phyloP scores from a whole-genome alignment of 306 rosid species.

The Hippophae tibetana region DNA sequence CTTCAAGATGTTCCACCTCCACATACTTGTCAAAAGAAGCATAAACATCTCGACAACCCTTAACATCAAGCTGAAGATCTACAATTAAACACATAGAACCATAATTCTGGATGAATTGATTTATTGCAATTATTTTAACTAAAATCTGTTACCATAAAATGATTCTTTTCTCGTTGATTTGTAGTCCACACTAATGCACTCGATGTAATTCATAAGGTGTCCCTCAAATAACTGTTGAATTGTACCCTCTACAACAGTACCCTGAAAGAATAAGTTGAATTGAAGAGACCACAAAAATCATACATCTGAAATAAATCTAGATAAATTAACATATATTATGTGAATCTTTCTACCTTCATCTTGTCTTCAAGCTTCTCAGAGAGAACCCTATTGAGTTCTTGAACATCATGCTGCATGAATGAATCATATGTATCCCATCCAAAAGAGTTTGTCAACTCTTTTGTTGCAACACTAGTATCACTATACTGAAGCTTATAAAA shows the following conservation, averaged over 20 bases:
- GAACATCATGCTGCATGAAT: constrained; percentile 25
- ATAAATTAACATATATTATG: neutral
- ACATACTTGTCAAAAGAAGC: constrained; percentile 77
- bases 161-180: constrained; percentile 98
- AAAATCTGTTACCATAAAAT: constrained; percentile 61
- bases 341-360: constrained; percentile 16
- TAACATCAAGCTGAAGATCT: constrained; percentile 99
- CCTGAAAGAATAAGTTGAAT: constrained; percentile 34
- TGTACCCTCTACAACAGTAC: constrained; percentile 41
- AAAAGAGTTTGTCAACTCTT: constrained; percentile 22
- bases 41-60: constrained; percentile 49
- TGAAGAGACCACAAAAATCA: neutral
- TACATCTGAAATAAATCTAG: neutral
- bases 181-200: constrained; percentile 95
- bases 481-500: constrained; percentile 25
- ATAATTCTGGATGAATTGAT: constrained; percentile 3
- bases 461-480: constrained; percentile 27
- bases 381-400: constrained; percentile 26
- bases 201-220: constrained; percentile 96
- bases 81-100: constrained; percentile 15
- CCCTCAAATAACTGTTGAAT: constrained; percentile 81
- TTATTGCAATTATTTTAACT: constrained; percentile 7
- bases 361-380: constrained; percentile 24
- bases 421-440: constrained; percentile 28
- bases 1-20: constrained; percentile 96